Percentiles rank a stretch among this genome's conserved stretches.
These are phyloP conservation scores for Xanthoceras sorbifolium DNA, from an alignment of 345 rosid genomes.

Conservation along the genomic window DNA sequence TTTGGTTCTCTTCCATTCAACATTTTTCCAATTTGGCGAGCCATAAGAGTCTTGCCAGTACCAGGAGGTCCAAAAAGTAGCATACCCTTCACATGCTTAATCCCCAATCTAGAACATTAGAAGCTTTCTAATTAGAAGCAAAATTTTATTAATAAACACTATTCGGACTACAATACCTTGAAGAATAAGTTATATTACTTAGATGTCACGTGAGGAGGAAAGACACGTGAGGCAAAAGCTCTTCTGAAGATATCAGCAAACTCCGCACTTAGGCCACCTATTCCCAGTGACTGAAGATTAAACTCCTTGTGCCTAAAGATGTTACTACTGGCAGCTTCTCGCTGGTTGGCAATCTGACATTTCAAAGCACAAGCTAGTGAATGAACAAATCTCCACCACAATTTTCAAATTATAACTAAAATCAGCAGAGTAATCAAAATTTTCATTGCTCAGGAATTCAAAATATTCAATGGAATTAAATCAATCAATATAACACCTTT, in stretches of 20 bases:
- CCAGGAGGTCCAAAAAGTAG: conserved; percentile 99
- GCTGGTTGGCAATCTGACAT: conserved; percentile 86
- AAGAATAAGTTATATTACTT: conserved; percentile 51
- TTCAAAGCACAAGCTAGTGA: conserved; percentile 21
- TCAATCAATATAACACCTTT: conserved; percentile 53
- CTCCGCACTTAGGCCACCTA: conserved; percentile 98
- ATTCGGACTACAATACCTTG: conserved; percentile 17
- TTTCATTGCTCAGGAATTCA: neutral
- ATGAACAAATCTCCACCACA: conserved; percentile 15
- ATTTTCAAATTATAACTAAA: neutral
- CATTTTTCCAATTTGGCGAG: conserved; percentile 99
- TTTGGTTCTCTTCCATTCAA: conserved; percentile 98
- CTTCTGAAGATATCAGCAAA: conserved; percentile 98
- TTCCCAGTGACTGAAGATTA: conserved; percentile 91
- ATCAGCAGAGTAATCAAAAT: neutral
- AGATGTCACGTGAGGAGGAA: conserved; percentile 92
- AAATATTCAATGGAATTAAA: neutral
- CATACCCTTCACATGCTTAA: conserved; percentile 98
- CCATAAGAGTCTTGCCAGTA: conserved; percentile 98
- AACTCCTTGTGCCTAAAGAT: conserved; percentile 94
- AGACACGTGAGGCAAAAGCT: conserved; percentile 99
- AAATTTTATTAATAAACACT: conserved; percentile 10
- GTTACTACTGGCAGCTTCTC: conserved; percentile 96
- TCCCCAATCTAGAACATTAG: conserved; percentile 80
- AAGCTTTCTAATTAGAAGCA: conserved; percentile 23